These are phyloP conservation scores for Leccinum disarticulatum DNA, from an alignment of 768 basidiomycete species.

Conservation along the genomic window DNA sequence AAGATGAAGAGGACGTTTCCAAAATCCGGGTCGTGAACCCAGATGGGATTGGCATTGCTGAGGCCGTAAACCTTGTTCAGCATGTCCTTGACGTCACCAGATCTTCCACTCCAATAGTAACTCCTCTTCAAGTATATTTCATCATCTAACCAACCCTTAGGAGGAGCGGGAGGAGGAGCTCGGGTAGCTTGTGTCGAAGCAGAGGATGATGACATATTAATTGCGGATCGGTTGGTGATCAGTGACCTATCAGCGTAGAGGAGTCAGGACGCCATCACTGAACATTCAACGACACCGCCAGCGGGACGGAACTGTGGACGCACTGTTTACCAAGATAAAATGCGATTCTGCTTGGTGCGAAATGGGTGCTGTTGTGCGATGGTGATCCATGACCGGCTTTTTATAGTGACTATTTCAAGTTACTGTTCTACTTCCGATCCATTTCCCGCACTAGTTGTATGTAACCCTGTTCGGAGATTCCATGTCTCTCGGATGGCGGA, in stretches of 20 bases:
- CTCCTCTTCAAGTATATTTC: neutral
- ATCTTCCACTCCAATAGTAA: slow-evolving; percentile 1
- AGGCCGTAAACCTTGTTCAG: neutral
- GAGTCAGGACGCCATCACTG: neutral
- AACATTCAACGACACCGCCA: neutral
- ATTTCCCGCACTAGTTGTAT: no score
- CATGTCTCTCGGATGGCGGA: no score
- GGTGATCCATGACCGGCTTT: no score
- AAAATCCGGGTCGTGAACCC: no score
- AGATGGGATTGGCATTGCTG: no score
- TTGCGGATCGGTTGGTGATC: neutral
- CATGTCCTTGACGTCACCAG: slow-evolving; percentile 1
- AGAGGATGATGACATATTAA: neutral
- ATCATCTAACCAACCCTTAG: slow-evolving; percentile 1
- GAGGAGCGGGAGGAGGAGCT: neutral
- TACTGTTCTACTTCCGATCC: no score
- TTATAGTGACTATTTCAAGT: no score
- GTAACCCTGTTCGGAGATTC: no score
- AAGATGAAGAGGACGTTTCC: no score
- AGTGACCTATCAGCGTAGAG: neutral
- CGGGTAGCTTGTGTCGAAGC: neutral
- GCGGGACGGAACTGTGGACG: neutral
- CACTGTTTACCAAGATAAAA: neutral
- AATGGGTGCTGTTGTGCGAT: no score
- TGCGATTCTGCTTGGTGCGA: no score